phyloP scores from a whole-genome alignment of 176 grass and related monocot genomes.

The Hyparrhenia diplandra region DNA sequence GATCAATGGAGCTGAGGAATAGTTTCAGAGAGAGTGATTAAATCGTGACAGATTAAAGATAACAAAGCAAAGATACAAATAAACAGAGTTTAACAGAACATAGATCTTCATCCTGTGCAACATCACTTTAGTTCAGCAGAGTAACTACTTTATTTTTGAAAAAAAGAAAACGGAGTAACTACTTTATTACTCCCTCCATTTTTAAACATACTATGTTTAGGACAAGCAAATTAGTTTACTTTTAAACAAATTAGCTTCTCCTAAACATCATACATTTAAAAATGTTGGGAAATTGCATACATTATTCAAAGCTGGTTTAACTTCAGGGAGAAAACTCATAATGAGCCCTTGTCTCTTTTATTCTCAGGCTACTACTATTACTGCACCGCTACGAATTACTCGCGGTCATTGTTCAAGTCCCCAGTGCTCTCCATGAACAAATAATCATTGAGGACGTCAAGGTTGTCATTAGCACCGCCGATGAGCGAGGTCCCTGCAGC shows the following conservation, averaged over 20 bases:
- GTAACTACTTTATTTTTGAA: background rate
- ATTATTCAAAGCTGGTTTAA: conserved; percentile 9
- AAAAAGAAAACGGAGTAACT: no score
- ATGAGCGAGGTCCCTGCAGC: background rate
- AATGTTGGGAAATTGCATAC: background rate
- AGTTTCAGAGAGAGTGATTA: background rate
- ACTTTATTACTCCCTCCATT: background rate
- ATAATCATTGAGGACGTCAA: background rate
- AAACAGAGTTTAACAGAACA: background rate
- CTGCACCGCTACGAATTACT: background rate
- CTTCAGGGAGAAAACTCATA: background rate
- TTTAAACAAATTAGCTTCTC: background rate
- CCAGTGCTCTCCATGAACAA: background rate
- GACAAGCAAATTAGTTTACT: background rate
- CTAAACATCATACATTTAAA: background rate
- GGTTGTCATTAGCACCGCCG: background rate
- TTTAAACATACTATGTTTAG: background rate
- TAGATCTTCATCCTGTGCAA: background rate
- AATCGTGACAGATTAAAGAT: background rate
- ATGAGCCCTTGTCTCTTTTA: background rate
- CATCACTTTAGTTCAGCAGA: background rate
- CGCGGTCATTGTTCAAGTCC: background rate
- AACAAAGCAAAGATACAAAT: background rate
- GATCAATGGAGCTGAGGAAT: no score
- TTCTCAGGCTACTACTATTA: background rate